Percentiles rank a stretch among this genome's conserved stretches.
Evolutionary conservation across 495 filamentous ascomycete genomes (phyloP).

Genomic region (Penicillium cosmopolitanum): DNA sequence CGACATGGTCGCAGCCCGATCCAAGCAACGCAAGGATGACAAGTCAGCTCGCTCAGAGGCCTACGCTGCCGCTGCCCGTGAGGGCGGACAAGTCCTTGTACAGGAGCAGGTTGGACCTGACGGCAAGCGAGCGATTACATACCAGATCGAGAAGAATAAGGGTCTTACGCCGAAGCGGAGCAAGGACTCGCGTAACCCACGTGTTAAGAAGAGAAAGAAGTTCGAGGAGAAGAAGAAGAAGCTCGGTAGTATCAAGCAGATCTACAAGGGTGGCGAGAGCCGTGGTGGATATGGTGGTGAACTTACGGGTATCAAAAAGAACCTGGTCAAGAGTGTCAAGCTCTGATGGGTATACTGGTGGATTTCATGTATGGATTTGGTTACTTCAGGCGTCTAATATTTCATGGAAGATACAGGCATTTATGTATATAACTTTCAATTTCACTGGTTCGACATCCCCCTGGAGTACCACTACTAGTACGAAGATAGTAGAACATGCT

Average conservation of each 20-base stretch:
- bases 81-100: conserved; percentile 59
- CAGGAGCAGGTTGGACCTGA: conserved; percentile 67
- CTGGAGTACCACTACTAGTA: not conserved
- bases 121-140: conserved; percentile 87
- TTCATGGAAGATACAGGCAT: conserved; percentile 33
- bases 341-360: conserved; percentile 49
- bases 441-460: conserved; percentile 12
- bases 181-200: conserved; percentile 91
- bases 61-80: conserved; percentile 51
- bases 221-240: conserved; percentile 96
- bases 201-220: conserved; percentile 97
- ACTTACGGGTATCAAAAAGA: conserved; percentile 92
- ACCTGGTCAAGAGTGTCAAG: conserved; percentile 91
- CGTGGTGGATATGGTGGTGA: conserved; percentile 90
- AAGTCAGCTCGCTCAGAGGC: conserved; percentile 67
- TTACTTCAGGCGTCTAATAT: conserved; percentile 36
- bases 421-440: conserved; percentile 33
- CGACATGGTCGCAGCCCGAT: conserved; percentile 74
- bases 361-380: conserved; percentile 27
- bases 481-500: too few species aligned
- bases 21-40: conserved; percentile 70
- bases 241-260: conserved; percentile 75
- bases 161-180: conserved; percentile 84
- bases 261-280: conserved; percentile 87
- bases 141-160: conserved; percentile 96